Evolutionary conservation across 345 rosid species (phyloP).

Genomic region (Streptanthus diversifolius): DNA sequence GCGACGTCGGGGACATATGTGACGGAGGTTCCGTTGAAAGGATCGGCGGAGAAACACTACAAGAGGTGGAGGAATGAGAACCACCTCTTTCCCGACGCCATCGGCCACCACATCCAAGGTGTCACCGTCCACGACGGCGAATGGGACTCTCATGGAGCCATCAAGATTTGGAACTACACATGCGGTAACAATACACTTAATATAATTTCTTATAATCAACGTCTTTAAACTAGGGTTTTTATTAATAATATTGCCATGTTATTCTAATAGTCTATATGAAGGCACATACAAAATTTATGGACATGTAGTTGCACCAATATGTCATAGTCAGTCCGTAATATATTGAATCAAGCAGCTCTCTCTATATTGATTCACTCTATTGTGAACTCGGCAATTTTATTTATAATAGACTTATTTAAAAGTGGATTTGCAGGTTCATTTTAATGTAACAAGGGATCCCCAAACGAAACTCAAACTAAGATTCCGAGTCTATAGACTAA

Average conservation of each 20-base stretch:
- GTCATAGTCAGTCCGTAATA: background rate
- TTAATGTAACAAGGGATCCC: too few relatives aligned
- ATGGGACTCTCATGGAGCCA: constrained; percentile 39
- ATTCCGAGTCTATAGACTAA: too few relatives aligned
- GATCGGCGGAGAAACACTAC: constrained; percentile 38
- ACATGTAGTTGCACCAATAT: background rate
- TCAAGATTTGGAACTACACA: constrained; percentile 37
- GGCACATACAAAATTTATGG: background rate
- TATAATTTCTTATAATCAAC: background rate
- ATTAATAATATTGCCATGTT: background rate
- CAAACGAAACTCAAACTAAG: background rate
- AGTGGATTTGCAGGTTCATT: too few relatives aligned
- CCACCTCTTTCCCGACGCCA: constrained; percentile 32
- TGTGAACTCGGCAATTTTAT: background rate
- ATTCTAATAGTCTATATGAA: background rate
- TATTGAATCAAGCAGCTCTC: background rate
- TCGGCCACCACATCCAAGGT: constrained; percentile 33
- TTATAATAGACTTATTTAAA: too few relatives aligned
- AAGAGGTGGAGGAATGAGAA: constrained; percentile 34
- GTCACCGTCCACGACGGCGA: constrained; percentile 36
- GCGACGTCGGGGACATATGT: constrained; percentile 38
- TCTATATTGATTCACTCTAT: background rate
- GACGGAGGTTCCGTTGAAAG: constrained; percentile 35
- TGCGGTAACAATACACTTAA: constrained; percentile 14
- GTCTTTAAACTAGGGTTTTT: background rate